Percentiles rank a stretch among this genome's conserved stretches.
Evolutionary conservation across 345 rosid genomes (phyloP).

Genomic region (Draba incana): DNA sequence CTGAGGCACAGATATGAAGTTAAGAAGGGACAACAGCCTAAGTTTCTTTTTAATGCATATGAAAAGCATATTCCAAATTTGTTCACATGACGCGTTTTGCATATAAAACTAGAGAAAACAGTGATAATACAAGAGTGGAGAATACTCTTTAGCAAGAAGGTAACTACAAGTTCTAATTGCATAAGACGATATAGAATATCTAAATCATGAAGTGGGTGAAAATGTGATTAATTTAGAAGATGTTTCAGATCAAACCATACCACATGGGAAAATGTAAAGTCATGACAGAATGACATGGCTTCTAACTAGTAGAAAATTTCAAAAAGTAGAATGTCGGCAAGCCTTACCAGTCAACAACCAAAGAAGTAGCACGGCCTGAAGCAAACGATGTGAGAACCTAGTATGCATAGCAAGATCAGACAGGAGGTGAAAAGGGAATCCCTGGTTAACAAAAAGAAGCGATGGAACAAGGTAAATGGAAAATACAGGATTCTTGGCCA

Average conservation of each 20-base stretch:
- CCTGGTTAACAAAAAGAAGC: not conserved
- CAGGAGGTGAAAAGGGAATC: not conserved
- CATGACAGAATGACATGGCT: not conserved
- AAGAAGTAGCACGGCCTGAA: constrained; percentile 87
- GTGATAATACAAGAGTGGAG: not conserved
- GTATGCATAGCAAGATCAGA: constrained; percentile 6
- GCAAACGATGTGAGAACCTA: constrained; percentile 96
- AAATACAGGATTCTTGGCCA: constrained; percentile 92
- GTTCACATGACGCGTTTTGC: not conserved
- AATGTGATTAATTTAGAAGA: not conserved
- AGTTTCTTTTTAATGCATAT: not conserved
- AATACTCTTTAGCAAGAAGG: not conserved
- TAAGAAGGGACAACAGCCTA: constrained; percentile 3
- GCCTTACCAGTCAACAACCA: constrained; percentile 86
- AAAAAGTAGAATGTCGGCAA: not conserved
- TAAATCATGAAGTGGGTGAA: not conserved
- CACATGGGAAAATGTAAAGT: not conserved
- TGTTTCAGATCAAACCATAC: not conserved
- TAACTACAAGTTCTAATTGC: not conserved
- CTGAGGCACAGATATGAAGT: not conserved
- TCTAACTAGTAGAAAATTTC: not conserved
- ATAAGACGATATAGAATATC: not conserved
- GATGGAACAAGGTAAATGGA: constrained; percentile 27
- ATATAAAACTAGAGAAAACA: not conserved
- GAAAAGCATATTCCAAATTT: not conserved